Percentiles rank a stretch among this genome's conserved stretches.
Evolutionary conservation across 495 filamentous ascomycete genomes (phyloP).

Genomic region (Platismatia glauca): DNA sequence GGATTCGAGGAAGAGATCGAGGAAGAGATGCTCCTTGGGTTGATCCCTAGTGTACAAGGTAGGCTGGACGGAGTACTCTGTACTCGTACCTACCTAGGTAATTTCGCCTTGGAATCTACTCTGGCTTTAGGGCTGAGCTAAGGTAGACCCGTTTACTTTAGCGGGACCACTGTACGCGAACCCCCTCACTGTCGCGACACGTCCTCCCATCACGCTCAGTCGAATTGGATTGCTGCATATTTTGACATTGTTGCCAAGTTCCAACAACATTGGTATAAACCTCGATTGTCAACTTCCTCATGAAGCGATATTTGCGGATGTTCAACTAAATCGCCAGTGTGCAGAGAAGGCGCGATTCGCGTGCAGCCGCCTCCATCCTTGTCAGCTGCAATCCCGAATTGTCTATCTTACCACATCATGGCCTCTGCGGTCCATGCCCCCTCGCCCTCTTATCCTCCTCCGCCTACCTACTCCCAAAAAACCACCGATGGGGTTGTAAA

Average conservation of each 20-base stretch:
- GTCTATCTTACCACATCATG: conserved; percentile 20
- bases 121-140: background rate
- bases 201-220: conserved; percentile 13
- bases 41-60: too few relatives aligned
- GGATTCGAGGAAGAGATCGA: background rate
- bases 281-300: background rate
- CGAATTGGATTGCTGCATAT: conserved; percentile 9
- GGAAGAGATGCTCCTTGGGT: too few relatives aligned
- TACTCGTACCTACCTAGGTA: too few relatives aligned
- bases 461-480: conserved; percentile 38
- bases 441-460: conserved; percentile 33
- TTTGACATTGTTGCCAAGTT: background rate
- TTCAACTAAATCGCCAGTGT: background rate
- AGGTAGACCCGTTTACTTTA: too few relatives aligned
- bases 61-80: too few relatives aligned
- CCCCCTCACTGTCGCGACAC: conserved; percentile 8
- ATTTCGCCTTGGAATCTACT: background rate
- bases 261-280: background rate
- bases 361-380: conserved; percentile 13
- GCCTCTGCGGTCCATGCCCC: conserved; percentile 37
- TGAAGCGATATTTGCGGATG: background rate
- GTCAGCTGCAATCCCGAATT: conserved; percentile 15
- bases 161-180: conserved; percentile 1
- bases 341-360: conserved; percentile 7
- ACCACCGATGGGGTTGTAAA: conserved; percentile 35